Conservation (phyloP, 495 filamentous ascomycete genomes). For the Penicillium paradoxum region DNA sequence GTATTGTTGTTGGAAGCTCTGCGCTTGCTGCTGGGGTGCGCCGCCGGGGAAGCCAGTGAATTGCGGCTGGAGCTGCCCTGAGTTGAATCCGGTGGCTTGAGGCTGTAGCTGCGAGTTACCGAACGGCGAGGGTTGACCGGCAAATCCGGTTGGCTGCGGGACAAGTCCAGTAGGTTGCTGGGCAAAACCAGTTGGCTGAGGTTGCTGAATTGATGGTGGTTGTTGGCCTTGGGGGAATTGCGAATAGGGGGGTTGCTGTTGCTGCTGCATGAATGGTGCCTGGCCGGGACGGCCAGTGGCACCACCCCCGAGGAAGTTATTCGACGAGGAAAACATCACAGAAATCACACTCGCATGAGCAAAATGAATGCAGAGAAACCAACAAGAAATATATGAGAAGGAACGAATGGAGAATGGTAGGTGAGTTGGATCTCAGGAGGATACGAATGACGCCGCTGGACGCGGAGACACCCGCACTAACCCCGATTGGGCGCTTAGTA, state of each 20-base stretch:
- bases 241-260: conserved; percentile 43
- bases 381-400: conserved; percentile 20
- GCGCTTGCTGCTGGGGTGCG: conserved; percentile 38
- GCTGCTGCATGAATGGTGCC: conserved; percentile 46
- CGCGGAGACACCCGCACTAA: conserved; percentile 24
- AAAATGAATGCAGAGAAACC: conserved; percentile 18
- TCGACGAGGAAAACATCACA: conserved; percentile 83
- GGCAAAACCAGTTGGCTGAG: conserved; percentile 52
- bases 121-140: conserved; percentile 34
- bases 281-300: conserved; percentile 69
- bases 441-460: conserved; percentile 29
- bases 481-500: conserved; percentile 22
- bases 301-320: conserved; percentile 73
- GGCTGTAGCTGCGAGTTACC: conserved; percentile 41
- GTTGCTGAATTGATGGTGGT: conserved; percentile 45
- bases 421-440: conserved; percentile 25
- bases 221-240: conserved; percentile 47
- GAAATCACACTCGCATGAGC: conserved; percentile 27
- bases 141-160: conserved; percentile 50
- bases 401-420: conserved; percentile 14
- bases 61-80: conserved; percentile 59
- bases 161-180: conserved; percentile 43
- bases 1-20: conserved; percentile 33
- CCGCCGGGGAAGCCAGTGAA: conserved; percentile 51
- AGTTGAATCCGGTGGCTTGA: conserved; percentile 55